Evolutionary conservation across 2,329 filamentous ascomycete species (phyloP).

Genomic region (Gaeumannomyces tritici): DNA sequence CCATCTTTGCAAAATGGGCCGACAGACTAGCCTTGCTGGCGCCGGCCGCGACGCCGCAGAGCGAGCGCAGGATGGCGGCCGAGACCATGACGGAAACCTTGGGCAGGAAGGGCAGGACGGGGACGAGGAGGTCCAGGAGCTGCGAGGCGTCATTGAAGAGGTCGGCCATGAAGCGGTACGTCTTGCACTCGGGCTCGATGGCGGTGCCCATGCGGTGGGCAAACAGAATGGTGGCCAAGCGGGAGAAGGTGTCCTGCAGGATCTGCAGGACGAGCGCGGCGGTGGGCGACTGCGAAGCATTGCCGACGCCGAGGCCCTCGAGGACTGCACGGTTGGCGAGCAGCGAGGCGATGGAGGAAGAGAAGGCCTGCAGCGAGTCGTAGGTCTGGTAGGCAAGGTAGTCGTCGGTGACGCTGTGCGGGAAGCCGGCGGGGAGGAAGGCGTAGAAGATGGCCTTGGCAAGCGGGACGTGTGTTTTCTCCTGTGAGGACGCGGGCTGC

Average conservation of each 20-base stretch:
- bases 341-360: conserved; percentile 69
- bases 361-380: conserved; percentile 78
- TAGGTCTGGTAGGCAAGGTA: conserved; percentile 65
- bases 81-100: conserved; percentile 40
- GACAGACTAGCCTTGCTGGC: conserved; percentile 86
- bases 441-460: conserved; percentile 48
- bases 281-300: conserved; percentile 69
- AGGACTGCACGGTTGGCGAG: conserved; percentile 77
- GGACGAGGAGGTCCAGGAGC: conserved; percentile 75
- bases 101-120: conserved; percentile 50
- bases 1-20: conserved; percentile 79
- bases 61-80: conserved; percentile 41
- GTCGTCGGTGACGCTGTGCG: conserved; percentile 74
- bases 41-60: conserved; percentile 86
- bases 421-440: conserved; percentile 82
- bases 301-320: conserved; percentile 71
- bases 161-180: conserved; percentile 78
- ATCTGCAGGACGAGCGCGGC: conserved; percentile 75
- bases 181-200: conserved; percentile 85
- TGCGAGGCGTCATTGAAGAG: conserved; percentile 82
- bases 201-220: conserved; percentile 72
- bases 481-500: conserved; percentile 11
- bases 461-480: conserved; percentile 23
- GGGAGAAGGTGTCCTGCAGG: conserved; percentile 70
- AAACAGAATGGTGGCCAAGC: conserved; percentile 78